Evolutionary conservation across 768 basidiomycete genomes (phyloP).

Genomic region (Boletus tylopilopsis): DNA sequence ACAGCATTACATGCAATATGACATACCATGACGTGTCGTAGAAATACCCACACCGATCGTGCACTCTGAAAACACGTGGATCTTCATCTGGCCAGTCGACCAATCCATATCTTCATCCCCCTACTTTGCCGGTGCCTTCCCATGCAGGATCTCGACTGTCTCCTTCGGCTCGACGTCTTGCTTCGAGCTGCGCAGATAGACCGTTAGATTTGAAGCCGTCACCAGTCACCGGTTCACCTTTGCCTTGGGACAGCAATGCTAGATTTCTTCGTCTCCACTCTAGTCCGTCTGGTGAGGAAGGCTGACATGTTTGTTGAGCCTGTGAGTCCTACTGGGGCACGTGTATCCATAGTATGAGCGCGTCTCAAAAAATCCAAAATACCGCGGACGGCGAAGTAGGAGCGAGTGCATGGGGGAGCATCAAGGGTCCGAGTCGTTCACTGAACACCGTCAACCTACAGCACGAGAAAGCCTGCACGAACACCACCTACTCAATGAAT

Average conservation of each 20-base stretch:
- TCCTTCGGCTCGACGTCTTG: constrained; percentile 46
- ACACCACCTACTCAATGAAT: constrained; percentile 6
- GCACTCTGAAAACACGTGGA: background rate
- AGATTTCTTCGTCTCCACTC: constrained; percentile 54
- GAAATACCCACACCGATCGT: constrained; percentile 47
- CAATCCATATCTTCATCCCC: constrained; percentile 55
- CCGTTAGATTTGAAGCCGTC: background rate
- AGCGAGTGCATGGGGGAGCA: background rate
- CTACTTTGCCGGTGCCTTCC: constrained; percentile 40
- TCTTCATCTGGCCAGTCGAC: constrained; percentile 24
- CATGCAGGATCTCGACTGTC: constrained; percentile 46
- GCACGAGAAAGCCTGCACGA: constrained; percentile 4
- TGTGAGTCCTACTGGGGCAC: constrained; percentile 4
- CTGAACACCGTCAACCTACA: constrained; percentile 5
- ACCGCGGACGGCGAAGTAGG: constrained; percentile 1
- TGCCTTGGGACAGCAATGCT: constrained; percentile 64
- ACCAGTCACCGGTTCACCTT: constrained; percentile 12
- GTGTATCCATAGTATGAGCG: constrained; percentile 14
- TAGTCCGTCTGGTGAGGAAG: constrained; percentile 5
- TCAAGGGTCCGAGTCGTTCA: constrained; percentile 6
- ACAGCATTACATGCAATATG: constrained; percentile 48
- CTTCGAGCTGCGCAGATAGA: constrained; percentile 34
- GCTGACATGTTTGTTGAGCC: background rate
- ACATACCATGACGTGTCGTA: constrained; percentile 68
- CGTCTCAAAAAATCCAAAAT: background rate